A percentile compares a stretch with the other conserved stretches of the same genome.
Conservation (phyloP, 148 eudicot genomes). For the Amaranthus hypochondriacus region DNA sequence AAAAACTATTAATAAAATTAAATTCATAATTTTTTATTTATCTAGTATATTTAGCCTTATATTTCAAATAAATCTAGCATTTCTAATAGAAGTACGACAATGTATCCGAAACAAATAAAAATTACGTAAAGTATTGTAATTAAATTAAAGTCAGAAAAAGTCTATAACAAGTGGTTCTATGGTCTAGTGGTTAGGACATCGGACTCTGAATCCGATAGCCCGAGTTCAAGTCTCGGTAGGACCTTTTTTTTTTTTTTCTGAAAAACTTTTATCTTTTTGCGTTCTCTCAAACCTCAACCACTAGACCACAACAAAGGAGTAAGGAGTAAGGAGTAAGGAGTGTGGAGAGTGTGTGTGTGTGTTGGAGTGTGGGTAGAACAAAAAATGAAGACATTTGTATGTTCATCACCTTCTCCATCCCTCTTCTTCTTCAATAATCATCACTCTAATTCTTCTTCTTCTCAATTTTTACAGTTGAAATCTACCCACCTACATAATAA, state of each 20-base stretch:
- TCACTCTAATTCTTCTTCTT: background rate
- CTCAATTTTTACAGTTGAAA: constrained; percentile 12
- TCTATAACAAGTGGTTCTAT: too few species aligned
- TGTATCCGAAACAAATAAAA: too few species aligned
- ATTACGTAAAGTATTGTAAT: too few species aligned
- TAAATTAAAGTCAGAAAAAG: too few species aligned
- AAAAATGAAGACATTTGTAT: constrained; percentile 9
- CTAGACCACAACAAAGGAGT: background rate
- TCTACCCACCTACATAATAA: background rate
- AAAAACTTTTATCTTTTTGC: background rate
- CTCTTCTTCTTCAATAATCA: constrained; percentile 7
- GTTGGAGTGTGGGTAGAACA: background rate
- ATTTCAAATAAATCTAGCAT: too few species aligned
- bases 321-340: background rate
- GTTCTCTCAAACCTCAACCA: constrained; percentile 5
- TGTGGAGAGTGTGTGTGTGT: background rate
- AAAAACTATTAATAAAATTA: too few species aligned
- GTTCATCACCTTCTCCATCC: background rate
- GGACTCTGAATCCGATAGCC: constrained; percentile 36
- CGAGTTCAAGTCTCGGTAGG: constrained; percentile 32
- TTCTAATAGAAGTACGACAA: too few species aligned
- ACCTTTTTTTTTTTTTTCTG: constrained; percentile 5
- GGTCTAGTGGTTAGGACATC: constrained; percentile 23
- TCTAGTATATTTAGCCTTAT: too few species aligned
- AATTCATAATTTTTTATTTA: too few species aligned